phyloP scores from a whole-genome alignment of 345 rosid genomes.

The Sapria himalayana region DNA sequence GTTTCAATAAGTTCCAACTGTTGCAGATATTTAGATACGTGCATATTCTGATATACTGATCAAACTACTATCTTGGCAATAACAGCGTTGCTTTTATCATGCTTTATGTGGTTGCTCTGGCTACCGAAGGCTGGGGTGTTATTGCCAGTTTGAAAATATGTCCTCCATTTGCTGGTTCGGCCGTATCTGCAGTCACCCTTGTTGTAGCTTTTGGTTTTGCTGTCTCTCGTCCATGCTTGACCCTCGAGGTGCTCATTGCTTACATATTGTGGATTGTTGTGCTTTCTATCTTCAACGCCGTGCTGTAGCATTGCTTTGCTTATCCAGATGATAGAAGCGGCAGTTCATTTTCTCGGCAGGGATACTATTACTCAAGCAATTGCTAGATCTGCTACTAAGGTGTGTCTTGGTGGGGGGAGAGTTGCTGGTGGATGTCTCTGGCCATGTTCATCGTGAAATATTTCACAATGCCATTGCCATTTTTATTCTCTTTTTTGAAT shows the following conservation, averaged over 20 bases:
- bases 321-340: conserved; percentile 93
- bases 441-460: too few relatives aligned
- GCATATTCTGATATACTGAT: too few relatives aligned
- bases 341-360: conserved; percentile 89
- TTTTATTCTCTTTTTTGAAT: too few relatives aligned
- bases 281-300: too few relatives aligned
- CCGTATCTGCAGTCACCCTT: conserved; percentile 90
- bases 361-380: conserved; percentile 96
- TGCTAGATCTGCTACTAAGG: conserved; percentile 95
- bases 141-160: conserved; percentile 92
- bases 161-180: conserved; percentile 99
- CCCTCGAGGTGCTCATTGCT: conserved; percentile 49
- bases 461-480: too few relatives aligned
- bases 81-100: conserved; percentile 87
- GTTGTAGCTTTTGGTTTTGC: conserved; percentile 99
- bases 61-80: too few relatives aligned
- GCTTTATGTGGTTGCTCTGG: conserved; percentile 93
- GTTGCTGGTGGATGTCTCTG: too few relatives aligned
- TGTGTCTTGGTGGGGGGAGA: conserved; percentile 15
- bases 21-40: too few relatives aligned
- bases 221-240: conserved; percentile 95
- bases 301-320: conserved; percentile 11
- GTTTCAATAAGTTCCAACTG: too few relatives aligned
- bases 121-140: conserved; percentile 99
- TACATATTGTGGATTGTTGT: too few relatives aligned